Conservation (phyloP, 1,139 yeast genomes). For the Wickerhamiella infanticola region DNA sequence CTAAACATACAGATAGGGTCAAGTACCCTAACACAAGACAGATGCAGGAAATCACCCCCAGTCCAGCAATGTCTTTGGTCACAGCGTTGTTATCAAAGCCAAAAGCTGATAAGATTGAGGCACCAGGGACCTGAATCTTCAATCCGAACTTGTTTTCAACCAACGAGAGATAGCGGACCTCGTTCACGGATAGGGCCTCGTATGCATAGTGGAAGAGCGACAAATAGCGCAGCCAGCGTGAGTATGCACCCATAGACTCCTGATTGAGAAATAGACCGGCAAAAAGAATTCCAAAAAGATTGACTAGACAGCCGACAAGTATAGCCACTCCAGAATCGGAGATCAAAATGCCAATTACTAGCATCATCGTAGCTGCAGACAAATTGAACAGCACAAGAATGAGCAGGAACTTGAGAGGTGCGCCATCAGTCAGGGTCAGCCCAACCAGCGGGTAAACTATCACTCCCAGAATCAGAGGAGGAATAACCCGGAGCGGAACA, state of each 20-base stretch:
- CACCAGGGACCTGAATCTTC: slow-evolving; percentile 96
- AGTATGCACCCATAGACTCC: slow-evolving; percentile 52
- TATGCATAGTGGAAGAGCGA: slow-evolving; percentile 93
- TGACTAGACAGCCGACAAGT: slow-evolving; percentile 66
- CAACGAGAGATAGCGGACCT: slow-evolving; percentile 74
- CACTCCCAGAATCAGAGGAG: slow-evolving; percentile 70
- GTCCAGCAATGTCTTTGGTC: slow-evolving; percentile 43
- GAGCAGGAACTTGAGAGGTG: slow-evolving; percentile 55
- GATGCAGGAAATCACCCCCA: slow-evolving; percentile 30
- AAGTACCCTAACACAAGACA: slow-evolving; percentile 58
- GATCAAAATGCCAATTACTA: slow-evolving; percentile 72
- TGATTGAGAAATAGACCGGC: slow-evolving; percentile 88
- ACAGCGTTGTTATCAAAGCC: slow-evolving; percentile 79
- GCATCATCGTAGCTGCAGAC: slow-evolving; percentile 70
- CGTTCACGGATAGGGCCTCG: slow-evolving; percentile 82
- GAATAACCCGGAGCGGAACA: slow-evolving; percentile 73
- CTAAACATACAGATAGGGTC: slow-evolving; percentile 54
- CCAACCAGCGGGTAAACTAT: slow-evolving; percentile 90
- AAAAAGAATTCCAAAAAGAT: slow-evolving; percentile 71
- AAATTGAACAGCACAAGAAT: slow-evolving; percentile 71
- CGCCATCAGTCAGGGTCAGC: slow-evolving; percentile 58
- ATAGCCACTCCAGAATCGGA: slow-evolving; percentile 92
- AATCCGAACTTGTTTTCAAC: slow-evolving; percentile 83
- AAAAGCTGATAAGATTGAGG: slow-evolving; percentile 85
- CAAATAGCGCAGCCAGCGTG: slow-evolving; percentile 67